Conservation (phyloP, 106 monocot species). For the Platanthera zijinensis region DNA sequence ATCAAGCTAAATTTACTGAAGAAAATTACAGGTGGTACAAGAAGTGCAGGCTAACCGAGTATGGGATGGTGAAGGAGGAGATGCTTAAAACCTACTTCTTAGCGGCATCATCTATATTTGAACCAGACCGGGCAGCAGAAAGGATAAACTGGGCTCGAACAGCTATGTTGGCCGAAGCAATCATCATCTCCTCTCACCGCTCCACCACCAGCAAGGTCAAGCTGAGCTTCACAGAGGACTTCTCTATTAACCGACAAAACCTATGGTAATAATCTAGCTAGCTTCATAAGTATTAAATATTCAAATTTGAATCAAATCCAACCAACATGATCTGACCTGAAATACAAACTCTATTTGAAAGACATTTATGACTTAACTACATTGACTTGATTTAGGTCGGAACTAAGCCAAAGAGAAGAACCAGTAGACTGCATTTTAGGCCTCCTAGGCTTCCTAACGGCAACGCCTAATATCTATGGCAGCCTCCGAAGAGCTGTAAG, state of each 20-base stretch:
- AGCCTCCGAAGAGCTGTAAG: conserved; percentile 33
- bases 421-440: conserved; percentile 5
- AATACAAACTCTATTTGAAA: too few relatives aligned
- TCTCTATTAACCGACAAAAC: too few relatives aligned
- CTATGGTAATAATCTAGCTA: too few relatives aligned
- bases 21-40: conserved; percentile 47
- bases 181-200: conserved; percentile 10
- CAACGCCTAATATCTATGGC: neutral
- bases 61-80: conserved; percentile 22
- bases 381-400: neutral
- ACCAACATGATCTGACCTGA: too few relatives aligned
- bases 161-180: conserved; percentile 18
- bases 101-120: conserved; percentile 37
- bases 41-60: conserved; percentile 18
- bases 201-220: neutral
- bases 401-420: conserved; percentile 9
- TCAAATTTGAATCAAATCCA: too few relatives aligned
- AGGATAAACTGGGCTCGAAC: conserved; percentile 47
- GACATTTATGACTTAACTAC: too few relatives aligned
- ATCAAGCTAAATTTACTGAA: conserved; percentile 11
- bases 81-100: conserved; percentile 52
- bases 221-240: conserved; percentile 4
- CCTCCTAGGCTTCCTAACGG: conserved; percentile 13
- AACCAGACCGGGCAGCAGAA: conserved; percentile 38
- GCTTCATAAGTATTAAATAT: too few relatives aligned